Evolutionary conservation across 768 basidiomycete genomes (phyloP).

Genomic region (Leccinum truebloodii): DNA sequence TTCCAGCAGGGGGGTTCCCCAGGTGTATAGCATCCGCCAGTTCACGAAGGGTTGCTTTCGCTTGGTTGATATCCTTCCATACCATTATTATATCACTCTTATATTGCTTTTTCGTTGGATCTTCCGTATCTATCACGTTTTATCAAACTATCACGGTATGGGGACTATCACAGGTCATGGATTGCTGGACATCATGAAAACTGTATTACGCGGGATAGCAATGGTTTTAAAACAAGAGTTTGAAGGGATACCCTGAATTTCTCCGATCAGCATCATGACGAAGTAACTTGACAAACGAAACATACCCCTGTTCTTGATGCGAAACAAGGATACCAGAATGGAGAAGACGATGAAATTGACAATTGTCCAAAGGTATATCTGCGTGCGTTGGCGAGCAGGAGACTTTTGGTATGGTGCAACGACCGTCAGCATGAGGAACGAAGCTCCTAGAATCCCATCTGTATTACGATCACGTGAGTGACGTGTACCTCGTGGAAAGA

Average conservation of each 20-base stretch:
- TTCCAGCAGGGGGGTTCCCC: slow-evolving; percentile 56
- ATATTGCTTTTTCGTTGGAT: slow-evolving; percentile 20
- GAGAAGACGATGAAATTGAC: slow-evolving; percentile 86
- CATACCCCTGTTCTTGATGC: slow-evolving; percentile 87
- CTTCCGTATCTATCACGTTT: slow-evolving; percentile 24
- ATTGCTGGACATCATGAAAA: neutral
- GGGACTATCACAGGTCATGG: slow-evolving; percentile 1
- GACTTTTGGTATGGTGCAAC: slow-evolving; percentile 79
- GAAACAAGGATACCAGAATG: slow-evolving; percentile 82
- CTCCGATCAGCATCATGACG: slow-evolving; percentile 2
- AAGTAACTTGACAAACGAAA: slow-evolving; percentile 1
- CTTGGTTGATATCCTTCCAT: slow-evolving; percentile 9
- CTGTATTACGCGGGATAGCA: neutral
- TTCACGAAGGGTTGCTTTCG: neutral
- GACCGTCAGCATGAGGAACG: slow-evolving; percentile 79
- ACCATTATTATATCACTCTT: slow-evolving; percentile 21
- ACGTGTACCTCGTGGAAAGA: neutral
- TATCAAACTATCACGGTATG: slow-evolving; percentile 12
- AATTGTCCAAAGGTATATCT: slow-evolving; percentile 86
- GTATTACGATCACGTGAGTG: slow-evolving; percentile 7
- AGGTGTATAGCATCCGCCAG: slow-evolving; percentile 11
- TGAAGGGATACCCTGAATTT: slow-evolving; percentile 74
- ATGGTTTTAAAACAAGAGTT: slow-evolving; percentile 58
- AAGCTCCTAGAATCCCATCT: slow-evolving; percentile 83
- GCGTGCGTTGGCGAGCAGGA: slow-evolving; percentile 73